phyloP scores from a whole-genome alignment of 352 stramenopile genomes.

The Globisporangium cylindrosporum region DNA sequence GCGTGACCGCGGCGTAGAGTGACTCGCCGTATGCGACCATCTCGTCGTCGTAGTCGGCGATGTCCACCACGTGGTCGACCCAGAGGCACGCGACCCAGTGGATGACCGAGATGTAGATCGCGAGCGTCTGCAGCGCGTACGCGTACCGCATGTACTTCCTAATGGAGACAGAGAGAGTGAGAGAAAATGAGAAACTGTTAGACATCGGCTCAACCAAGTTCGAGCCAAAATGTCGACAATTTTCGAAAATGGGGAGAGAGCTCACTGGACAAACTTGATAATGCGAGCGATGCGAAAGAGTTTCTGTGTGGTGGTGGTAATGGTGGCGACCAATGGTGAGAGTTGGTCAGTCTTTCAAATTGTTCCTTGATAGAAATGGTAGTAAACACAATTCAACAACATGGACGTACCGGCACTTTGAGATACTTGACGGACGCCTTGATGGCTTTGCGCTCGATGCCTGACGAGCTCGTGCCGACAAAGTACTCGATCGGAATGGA shows the following conservation, averaged over 20 bases:
- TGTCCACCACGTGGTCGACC: constrained; percentile 31
- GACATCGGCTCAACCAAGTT: neutral
- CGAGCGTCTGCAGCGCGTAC: constrained; percentile 52
- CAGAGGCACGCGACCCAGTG: constrained; percentile 65
- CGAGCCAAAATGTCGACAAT: neutral
- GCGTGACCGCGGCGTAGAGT: constrained; percentile 39
- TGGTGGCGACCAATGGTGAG: neutral
- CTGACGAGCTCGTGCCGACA: constrained; percentile 21
- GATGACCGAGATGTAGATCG: constrained; percentile 53
- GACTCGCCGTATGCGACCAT: constrained; percentile 48
- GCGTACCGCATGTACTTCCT: constrained; percentile 69
- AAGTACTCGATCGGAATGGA: constrained; percentile 57
- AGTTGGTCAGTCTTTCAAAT: neutral
- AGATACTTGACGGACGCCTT: constrained; percentile 65
- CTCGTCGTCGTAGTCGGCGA: constrained; percentile 27
- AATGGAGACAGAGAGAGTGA: neutral
- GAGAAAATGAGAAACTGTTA: neutral
- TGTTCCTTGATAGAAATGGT: neutral
- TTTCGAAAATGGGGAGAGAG: neutral
- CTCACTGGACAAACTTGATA: constrained; percentile 67
- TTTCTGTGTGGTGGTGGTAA: constrained; percentile 37
- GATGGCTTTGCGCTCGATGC: constrained; percentile 57
- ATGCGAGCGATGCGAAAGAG: constrained; percentile 55
- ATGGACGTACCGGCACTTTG: constrained; percentile 41
- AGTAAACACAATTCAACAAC: too few species aligned